Evolutionary conservation across 345 rosid genomes (phyloP), one percentile per base, ranked within the genome.

Genomic region (Microcos paniculata): DNA sequence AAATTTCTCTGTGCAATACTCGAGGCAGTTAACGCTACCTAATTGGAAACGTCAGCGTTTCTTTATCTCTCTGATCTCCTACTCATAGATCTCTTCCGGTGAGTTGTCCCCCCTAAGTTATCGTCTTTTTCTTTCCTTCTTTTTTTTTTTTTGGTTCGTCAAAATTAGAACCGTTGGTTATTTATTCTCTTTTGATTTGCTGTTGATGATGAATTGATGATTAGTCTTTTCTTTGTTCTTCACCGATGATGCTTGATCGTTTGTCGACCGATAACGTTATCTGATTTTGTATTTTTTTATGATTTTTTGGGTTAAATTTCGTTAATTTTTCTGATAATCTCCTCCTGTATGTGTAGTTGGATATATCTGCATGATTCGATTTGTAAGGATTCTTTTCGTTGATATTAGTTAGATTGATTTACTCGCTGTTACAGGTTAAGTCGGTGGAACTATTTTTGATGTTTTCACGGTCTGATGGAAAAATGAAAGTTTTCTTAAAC

Each of bases 21-120:
- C 79, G 4, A 64, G 70, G 62, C 80, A 49, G 78, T 76, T 58
- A 21, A 35, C 73, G 15, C 78, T 73, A 66, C 67, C 76, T 61
- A 74, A 67, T 76, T 70, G 2, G 59, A 28, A 30, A 64, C 72
- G 52, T 56, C 77, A 65, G 26, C 76, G 71, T 80, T 30, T 28
- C 48, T 42, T 2, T 62, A 75, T 45, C 76, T 63, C 72, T 6
- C 26, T 30, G 23, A 19, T 59, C 45, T 63, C 45, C 1, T 30
- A 30, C 28, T 72, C 63, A 30, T 63, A 52, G 88, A 87, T 87
- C 80, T 75, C 77, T 73, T 43, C 75, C 71, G 38, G 18, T 78
- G 57, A 43, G 48, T 51, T 11, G 42, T 53, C 57, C 84, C n/a
- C 31, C 48, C 12, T 70, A 38, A 75, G 80, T 73, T 45, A 45